A percentile compares a stretch with the other conserved stretches of the same genome.
phyloP scores from a whole-genome alignment of 1,139 yeast species.

The Hansenula sp. region DNA sequence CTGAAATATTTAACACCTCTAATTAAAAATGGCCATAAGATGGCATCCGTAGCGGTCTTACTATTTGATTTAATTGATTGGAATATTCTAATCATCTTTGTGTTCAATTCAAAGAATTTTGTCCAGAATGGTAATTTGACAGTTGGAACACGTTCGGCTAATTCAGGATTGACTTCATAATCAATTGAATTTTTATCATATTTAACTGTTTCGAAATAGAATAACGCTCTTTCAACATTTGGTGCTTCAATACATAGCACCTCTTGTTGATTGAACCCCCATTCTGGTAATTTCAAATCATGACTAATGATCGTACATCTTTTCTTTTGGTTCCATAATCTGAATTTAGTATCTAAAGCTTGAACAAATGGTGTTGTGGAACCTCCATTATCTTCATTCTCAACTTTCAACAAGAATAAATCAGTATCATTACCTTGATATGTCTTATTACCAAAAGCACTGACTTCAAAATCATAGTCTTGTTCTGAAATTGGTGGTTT shows the following conservation, averaged over 20 bases:
- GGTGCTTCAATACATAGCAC: constrained; percentile 72
- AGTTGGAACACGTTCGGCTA: constrained; percentile 29
- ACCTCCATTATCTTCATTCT: constrained; percentile 7
- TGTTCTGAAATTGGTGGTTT: constrained; percentile 80
- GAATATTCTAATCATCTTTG: constrained; percentile 11
- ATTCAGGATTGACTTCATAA: constrained; percentile 17
- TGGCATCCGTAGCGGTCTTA: constrained; percentile 21
- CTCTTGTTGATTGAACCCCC: constrained; percentile 74
- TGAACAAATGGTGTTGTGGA: constrained; percentile 8
- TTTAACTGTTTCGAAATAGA: constrained; percentile 62
- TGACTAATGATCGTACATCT: constrained; percentile 64
- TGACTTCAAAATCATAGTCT: constrained; percentile 74
- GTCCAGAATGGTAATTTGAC: constrained; percentile 13
- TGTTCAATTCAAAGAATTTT: constrained; percentile 16
- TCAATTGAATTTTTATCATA: constrained; percentile 45
- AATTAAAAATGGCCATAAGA: constrained; percentile 49
- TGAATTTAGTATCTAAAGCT: constrained; percentile 34
- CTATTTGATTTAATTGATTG: constrained; percentile 11
- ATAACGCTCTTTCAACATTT: constrained; percentile 50
- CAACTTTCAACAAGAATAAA: constrained; percentile 44
- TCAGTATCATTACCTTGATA: constrained; percentile 47
- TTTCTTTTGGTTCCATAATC: constrained; percentile 55
- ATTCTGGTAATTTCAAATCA: constrained; percentile 55
- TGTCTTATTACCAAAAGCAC: constrained; percentile 53
- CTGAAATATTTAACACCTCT: constrained; percentile 54